phyloP scores from a whole-genome alignment of 2,329 filamentous ascomycete genomes.

The Microdochium bolleyi region DNA sequence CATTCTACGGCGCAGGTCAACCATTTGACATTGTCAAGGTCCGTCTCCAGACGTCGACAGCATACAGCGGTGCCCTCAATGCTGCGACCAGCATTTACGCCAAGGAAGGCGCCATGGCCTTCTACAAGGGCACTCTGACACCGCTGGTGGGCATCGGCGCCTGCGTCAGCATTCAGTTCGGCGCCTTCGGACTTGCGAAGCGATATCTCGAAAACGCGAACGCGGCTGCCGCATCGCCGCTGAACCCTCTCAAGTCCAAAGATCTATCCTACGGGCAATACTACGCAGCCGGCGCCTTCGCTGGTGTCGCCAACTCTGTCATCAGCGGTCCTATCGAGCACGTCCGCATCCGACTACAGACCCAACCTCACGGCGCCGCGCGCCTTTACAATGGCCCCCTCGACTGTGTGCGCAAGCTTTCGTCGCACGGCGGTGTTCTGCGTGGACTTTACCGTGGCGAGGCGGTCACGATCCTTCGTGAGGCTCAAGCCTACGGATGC shows the following conservation, averaged over 20 bases:
- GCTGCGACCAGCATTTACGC: constrained; percentile 78
- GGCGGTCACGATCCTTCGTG: constrained; percentile 76
- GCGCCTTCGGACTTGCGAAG: constrained; percentile 87
- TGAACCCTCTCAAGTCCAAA: constrained; percentile 37
- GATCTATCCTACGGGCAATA: constrained; percentile 76
- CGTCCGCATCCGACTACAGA: constrained; percentile 91
- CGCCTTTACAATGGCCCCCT: constrained; percentile 76
- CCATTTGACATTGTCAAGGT: constrained; percentile 95
- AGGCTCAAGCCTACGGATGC: constrained; percentile 88
- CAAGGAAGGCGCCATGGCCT: constrained; percentile 81
- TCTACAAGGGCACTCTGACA: constrained; percentile 94
- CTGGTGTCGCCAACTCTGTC: constrained; percentile 80
- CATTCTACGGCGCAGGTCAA: constrained; percentile 40
- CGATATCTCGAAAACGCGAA: constrained; percentile 78
- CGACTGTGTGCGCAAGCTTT: constrained; percentile 85
- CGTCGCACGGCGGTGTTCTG: constrained; percentile 56
- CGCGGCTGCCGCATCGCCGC: constrained; percentile 32
- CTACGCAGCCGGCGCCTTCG: constrained; percentile 85
- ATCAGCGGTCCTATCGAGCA: constrained; percentile 94
- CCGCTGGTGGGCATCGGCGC: constrained; percentile 93
- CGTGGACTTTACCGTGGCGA: constrained; percentile 80
- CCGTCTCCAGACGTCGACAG: constrained; percentile 79
- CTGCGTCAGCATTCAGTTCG: constrained; percentile 97
- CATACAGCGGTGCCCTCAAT: constrained; percentile 73
- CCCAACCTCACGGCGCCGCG: constrained; percentile 79